Evolutionary conservation across 306 rosid genomes (phyloP).

Genomic region (Myrica gale): DNA sequence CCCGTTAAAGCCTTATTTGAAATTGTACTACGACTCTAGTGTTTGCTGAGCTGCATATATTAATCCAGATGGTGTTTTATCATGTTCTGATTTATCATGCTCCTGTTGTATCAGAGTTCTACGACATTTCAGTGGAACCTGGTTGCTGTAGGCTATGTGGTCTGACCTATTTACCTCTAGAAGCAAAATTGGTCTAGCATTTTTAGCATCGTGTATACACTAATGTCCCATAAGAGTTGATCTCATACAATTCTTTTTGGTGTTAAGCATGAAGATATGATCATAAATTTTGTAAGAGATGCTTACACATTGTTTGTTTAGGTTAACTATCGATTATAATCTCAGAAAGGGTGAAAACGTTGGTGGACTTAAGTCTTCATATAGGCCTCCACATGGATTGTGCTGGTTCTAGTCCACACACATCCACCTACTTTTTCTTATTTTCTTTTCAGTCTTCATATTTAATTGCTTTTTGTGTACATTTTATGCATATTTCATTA

Average conservation of each 20-base stretch:
- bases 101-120: not conserved
- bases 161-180: not conserved
- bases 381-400: slow-evolving; percentile 13
- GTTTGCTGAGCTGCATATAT: not conserved
- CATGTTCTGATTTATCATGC: not conserved
- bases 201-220: not conserved
- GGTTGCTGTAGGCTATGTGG: not conserved
- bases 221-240: not conserved
- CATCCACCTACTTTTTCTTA: not conserved
- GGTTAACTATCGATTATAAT: not conserved
- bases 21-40: not conserved
- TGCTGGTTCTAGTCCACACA: slow-evolving; percentile 15
- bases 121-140: not conserved
- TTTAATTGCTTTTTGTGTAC: slow-evolving; percentile 8
- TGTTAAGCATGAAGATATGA: not conserved
- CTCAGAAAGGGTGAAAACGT: not conserved
- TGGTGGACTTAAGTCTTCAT: slow-evolving; percentile 13
- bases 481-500: slow-evolving; percentile 25
- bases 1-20: slow-evolving; percentile 1
- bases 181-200: not conserved
- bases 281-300: not conserved
- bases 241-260: not conserved
- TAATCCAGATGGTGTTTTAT: not conserved
- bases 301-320: no score
- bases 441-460: slow-evolving; percentile 14